Conservation (phyloP, 192 early-diverging fungal genomes). For the Umbelopsis vinacea region DNA sequence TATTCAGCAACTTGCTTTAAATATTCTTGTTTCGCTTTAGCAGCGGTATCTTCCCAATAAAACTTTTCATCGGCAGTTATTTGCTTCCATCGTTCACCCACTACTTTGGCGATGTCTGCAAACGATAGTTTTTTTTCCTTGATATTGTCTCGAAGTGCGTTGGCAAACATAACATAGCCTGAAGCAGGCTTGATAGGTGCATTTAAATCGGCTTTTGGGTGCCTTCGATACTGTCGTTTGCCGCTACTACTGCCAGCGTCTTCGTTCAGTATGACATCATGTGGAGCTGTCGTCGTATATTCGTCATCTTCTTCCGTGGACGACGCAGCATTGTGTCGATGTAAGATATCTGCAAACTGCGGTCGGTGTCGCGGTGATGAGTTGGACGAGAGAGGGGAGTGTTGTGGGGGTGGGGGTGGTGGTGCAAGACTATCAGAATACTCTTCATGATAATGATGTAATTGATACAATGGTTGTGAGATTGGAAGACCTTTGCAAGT, state of each 20-base stretch:
- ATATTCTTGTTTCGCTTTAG: conserved; percentile 39
- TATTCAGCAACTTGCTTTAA: conserved; percentile 10
- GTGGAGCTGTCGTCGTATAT: neutral
- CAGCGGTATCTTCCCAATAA: conserved; percentile 30
- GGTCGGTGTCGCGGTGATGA: neutral
- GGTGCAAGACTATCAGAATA: neutral
- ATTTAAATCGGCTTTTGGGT: conserved; percentile 46
- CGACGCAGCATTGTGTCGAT: neutral
- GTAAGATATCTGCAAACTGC: neutral
- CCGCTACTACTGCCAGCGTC: neutral
- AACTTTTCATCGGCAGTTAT: conserved; percentile 33
- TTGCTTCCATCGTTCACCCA: conserved; percentile 45
- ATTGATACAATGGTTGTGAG: conserved; percentile 13
- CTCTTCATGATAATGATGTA: conserved; percentile 11
- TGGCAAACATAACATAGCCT: conserved; percentile 47
- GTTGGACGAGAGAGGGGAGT: neutral
- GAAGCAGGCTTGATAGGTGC: conserved; percentile 44
- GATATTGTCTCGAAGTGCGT: conserved; percentile 41
- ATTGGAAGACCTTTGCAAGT: conserved; percentile 29
- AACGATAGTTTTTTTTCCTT: conserved; percentile 35
- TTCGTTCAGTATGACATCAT: neutral
- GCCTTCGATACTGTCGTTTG: conserved; percentile 43
- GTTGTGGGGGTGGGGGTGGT: neutral
- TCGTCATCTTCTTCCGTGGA: conserved; percentile 13
- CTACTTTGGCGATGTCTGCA: conserved; percentile 42